Evolutionary conservation across 352 stramenopile genomes (phyloP).

Genomic region (Pythium monospermum): DNA sequence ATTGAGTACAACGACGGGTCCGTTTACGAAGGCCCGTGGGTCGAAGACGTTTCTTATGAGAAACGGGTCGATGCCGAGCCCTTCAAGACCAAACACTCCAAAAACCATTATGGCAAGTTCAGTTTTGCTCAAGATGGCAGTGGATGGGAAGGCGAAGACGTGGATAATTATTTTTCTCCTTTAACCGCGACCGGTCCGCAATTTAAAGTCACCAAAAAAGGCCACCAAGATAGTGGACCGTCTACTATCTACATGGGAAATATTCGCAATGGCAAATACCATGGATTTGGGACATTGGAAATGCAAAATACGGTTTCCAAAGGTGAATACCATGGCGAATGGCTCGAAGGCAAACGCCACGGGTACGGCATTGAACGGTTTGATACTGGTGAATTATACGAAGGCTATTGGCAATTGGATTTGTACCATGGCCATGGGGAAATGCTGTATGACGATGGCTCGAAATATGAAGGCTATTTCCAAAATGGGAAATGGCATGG

Average conservation of each 20-base stretch:
- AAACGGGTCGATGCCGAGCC: conserved; percentile 43
- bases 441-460: conserved; percentile 61
- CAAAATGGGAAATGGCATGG: conserved; percentile 69
- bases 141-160: conserved; percentile 65
- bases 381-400: conserved; percentile 67
- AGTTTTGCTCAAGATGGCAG: conserved; percentile 62
- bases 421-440: conserved; percentile 64
- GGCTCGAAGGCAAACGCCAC: conserved; percentile 69
- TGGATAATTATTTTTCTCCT: conserved; percentile 82
- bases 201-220: conserved; percentile 50
- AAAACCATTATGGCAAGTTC: conserved; percentile 72
- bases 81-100: conserved; percentile 39
- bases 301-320: conserved; percentile 53
- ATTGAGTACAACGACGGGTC: conserved; percentile 81
- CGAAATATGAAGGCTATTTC: conserved; percentile 63
- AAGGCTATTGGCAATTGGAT: conserved; percentile 71
- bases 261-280: conserved; percentile 52
- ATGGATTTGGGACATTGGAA: conserved; percentile 65
- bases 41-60: conserved; percentile 50
- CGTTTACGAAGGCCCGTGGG: conserved; percentile 75
- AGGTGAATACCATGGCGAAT: conserved; percentile 81
- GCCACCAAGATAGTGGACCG: too few relatives aligned
- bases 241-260: conserved; percentile 57
- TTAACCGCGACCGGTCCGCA: conserved; percentile 52
- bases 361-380: conserved; percentile 81